Evolutionary conservation across 768 basidiomycete species (phyloP), one percentile per base, ranked within the genome.

Genomic region (Trametes gibbosa): DNA sequence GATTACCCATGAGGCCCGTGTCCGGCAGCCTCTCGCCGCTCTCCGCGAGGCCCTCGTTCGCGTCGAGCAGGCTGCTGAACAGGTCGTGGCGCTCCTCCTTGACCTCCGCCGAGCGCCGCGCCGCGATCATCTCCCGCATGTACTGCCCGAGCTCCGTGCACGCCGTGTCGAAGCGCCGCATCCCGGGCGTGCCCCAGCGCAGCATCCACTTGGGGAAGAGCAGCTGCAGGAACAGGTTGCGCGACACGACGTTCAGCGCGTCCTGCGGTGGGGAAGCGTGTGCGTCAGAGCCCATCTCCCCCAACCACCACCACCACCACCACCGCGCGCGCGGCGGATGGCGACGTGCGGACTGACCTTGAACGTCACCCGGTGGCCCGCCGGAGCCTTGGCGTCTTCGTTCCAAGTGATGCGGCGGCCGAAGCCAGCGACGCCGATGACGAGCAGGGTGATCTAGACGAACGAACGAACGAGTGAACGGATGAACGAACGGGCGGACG

Each of bases 351-450:
- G 4, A 17, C 57, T 63, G 13, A 66, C 65, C 63, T 67, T 70
- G 66, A 75, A 75, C n/a, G 65, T 57, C 58, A 71, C 53, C 37
- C 56, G 37, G 54, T 85, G 81, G 9, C 79, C 78, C 1, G 73
- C 63, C 3, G 81, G 77, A 3, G 72, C 63, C 5, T 61, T 65
- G 12, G 75, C 73, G 47, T 77, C 74, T 40, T 81, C 79, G 34
- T 70, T 71, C 82, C 81, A 84, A 2, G 79, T 76, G 34, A 83
- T 76, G 45, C 66, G 67, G 21, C 75, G 76, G 3, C 84, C 83
- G 62, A 84, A 85, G 7, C 81, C 84, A 58, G 84, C 83, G 3
- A 75, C 75, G 21, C 81, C 76, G 50, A 84, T 82, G 40, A 83
- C 77, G 49, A 81, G 79, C 3, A 84, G 75, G 0, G 83, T 78